Evolutionary conservation across 2,329 filamentous ascomycete genomes (phyloP), one percentile per base, ranked within the genome.

Genomic region (Nemania sp.): DNA sequence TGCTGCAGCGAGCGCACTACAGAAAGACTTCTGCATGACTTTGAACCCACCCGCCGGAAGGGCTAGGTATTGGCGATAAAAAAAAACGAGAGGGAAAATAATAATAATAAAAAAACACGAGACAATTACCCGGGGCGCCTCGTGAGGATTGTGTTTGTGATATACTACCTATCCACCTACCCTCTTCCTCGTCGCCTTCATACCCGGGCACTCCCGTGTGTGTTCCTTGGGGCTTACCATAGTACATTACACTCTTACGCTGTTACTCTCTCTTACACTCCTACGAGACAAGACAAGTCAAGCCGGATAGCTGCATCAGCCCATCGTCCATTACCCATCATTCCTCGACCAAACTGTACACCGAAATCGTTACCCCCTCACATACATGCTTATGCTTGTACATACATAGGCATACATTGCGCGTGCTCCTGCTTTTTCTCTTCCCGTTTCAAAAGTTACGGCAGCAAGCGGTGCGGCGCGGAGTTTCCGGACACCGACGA

Each of bases 31-130:
- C 60, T 68, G 70, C 63, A 72, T 68, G 65, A 66, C 52, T 32
- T 32, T 51, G 64, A 68, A 63, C 45, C 70, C 68, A 70, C 66
- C 51, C 54, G 62, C 67, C 64, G 26, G 45, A 68, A 47, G 41
- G 55, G 22, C 24, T 55, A 27, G 24, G 47, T 26, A n/a, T 32
- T 51, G 24, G 41, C 32, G 56, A 55, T 52, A 52, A 47, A 56
- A 15, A 38, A 56, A 56, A 29, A 61, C 26, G n/a, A 43, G 57
- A 53, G 47, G 49, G 27, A 4, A 57, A 53, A 57, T 18, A 62
- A 22, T 62, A 27, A 43, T 32, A 55, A 29, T 57, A 18, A 62
- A 35, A 53, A 41, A 58, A 51, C 53, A 8, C 49, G 53, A 62
- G 45, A 64, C 53, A 70, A 67, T 67, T 64, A 70, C 32, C 68